Conservation (phyloP, 208 protist species). For the Porcisia deanei region DNA sequence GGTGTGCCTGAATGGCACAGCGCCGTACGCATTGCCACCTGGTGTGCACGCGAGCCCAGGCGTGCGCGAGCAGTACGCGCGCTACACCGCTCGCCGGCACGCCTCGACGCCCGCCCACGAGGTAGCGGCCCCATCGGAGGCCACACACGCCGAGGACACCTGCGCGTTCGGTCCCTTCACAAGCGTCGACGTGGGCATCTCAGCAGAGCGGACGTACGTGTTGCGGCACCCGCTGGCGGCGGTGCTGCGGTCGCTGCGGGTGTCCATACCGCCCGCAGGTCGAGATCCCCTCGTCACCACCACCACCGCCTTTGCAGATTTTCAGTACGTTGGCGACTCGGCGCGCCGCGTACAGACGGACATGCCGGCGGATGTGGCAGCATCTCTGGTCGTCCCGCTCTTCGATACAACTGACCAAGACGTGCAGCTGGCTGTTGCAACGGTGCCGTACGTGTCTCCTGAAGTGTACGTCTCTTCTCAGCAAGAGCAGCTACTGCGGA, state of each 20-base stretch:
- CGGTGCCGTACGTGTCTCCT: slow-evolving; percentile 73
- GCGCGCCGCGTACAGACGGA: background rate
- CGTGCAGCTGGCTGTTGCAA: slow-evolving; percentile 13
- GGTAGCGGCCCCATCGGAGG: background rate
- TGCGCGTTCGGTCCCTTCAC: slow-evolving; percentile 74
- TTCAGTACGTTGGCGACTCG: slow-evolving; percentile 24
- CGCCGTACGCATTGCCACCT: slow-evolving; percentile 15
- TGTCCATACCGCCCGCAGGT: slow-evolving; percentile 19
- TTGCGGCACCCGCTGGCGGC: slow-evolving; percentile 57
- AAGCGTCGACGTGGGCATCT: slow-evolving; percentile 53
- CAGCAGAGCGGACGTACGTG: slow-evolving; percentile 29
- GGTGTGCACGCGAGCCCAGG: slow-evolving; percentile 25
- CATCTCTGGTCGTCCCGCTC: slow-evolving; percentile 30
- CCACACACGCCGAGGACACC: slow-evolving; percentile 42
- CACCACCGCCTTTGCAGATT: slow-evolving; percentile 16
- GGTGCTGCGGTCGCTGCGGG: slow-evolving; percentile 49
- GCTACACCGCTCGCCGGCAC: slow-evolving; percentile 7
- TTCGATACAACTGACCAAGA: slow-evolving; percentile 58
- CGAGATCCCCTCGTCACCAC: slow-evolving; percentile 20
- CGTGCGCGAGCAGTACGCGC: slow-evolving; percentile 20
- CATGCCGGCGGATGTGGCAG: background rate
- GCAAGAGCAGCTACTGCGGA: background rate
- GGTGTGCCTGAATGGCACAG: slow-evolving; percentile 14
- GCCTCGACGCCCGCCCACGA: background rate
- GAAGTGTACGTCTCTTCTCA: slow-evolving; percentile 46